phyloP scores from a whole-genome alignment of 163 green algal genomes.

The Volvox carteri region DNA sequence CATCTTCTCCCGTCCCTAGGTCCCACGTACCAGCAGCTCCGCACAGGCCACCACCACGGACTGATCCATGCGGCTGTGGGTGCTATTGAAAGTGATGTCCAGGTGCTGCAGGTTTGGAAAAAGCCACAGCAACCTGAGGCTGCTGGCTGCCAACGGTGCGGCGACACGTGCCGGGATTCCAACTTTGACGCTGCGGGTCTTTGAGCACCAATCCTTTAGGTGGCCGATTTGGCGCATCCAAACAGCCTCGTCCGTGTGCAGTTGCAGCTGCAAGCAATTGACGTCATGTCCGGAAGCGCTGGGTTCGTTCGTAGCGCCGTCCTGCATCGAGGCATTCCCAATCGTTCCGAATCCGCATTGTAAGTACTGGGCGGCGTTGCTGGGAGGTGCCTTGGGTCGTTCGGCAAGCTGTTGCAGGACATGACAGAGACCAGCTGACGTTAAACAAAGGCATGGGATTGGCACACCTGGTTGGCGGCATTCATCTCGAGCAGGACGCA shows the following conservation, averaged over 20 bases:
- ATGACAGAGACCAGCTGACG: background rate
- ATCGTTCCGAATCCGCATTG: no score
- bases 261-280: background rate
- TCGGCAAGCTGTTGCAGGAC: background rate
- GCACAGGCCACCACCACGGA: constrained; percentile 26
- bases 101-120: constrained; percentile 32
- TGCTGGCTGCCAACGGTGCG: background rate
- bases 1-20: no score
- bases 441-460: background rate
- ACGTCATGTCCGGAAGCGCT: background rate
- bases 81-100: constrained; percentile 16
- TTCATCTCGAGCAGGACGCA: background rate
- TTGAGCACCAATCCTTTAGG: constrained; percentile 37
- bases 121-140: constrained; percentile 37
- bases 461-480: background rate
- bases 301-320: background rate
- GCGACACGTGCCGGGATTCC: background rate
- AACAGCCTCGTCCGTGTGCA: constrained; percentile 45
- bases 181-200: background rate
- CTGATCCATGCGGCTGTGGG: background rate
- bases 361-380: no score
- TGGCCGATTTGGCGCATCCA: constrained; percentile 50
- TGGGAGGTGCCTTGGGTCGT: no score
- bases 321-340: no score
- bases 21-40: constrained; percentile 37